Evolutionary conservation across 2,329 filamentous ascomycete species (phyloP).

Genomic region (Fusarium albidum): DNA sequence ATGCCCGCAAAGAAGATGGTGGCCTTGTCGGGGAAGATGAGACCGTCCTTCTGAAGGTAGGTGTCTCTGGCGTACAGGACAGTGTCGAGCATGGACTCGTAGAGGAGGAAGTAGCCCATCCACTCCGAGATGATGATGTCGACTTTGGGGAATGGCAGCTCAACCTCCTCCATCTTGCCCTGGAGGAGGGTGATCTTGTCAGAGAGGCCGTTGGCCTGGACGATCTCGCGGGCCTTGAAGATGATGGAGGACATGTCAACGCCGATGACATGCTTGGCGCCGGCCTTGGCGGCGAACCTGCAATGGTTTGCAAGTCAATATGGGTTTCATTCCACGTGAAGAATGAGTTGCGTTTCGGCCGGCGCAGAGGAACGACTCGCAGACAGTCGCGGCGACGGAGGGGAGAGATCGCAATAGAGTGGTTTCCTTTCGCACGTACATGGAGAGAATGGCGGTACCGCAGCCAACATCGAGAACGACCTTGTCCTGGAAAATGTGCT

Average conservation of each 20-base stretch:
- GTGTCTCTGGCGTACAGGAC: conserved; percentile 95
- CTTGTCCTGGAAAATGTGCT: conserved; percentile 85
- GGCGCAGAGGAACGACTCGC: too few species aligned
- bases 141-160: conserved; percentile 91
- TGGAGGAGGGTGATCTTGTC: conserved; percentile 98
- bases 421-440: conserved; percentile 67
- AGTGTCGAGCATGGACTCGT: conserved; percentile 99
- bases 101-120: conserved; percentile 99
- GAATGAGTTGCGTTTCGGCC: too few species aligned
- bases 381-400: neutral
- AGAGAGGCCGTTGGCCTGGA: conserved; percentile 87
- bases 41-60: conserved; percentile 84
- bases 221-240: conserved; percentile 96
- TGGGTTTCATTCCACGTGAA: conserved; percentile 2
- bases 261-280: conserved; percentile 97
- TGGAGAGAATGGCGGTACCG: conserved; percentile 97
- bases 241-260: conserved; percentile 99
- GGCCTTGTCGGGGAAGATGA: conserved; percentile 99
- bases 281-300: conserved; percentile 96
- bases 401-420: conserved; percentile 10
- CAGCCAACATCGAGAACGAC: conserved; percentile 96
- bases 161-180: conserved; percentile 99
- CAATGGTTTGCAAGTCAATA: conserved; percentile 12
- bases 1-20: conserved; percentile 97
- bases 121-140: conserved; percentile 99